Evolutionary conservation across 2,329 filamentous ascomycete species (phyloP), one percentile per base, ranked within the genome.

Genomic region (Trematosphaeria pertusa): DNA sequence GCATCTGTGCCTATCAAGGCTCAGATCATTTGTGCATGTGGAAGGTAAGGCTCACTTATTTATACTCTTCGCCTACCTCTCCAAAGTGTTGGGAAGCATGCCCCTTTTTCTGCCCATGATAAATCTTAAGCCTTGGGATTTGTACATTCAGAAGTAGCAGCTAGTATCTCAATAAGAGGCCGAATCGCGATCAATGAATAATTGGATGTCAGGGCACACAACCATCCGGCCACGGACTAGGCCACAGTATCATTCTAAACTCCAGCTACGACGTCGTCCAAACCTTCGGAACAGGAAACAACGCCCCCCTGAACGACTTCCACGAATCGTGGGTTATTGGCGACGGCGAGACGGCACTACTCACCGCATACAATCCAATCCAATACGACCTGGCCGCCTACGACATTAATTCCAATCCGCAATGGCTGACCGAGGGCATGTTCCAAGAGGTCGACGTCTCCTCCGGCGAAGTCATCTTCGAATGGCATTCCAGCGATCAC

Each of bases 401-500:
- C 48, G 68, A 71, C 20, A 15, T 73, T 11, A 56, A 70, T 37
- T 63, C 69, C 6, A 77, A 77, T 3, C 69, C 80, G 48, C 78
- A 77, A 1, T 81, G 77, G 76, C 61, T 81, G 26, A 76, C 80
- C 53, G 75, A 81, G 59, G 77, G 77, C 43, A 69, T 80, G 2
- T 81, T 81, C 49, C 78, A 81, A 28, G 24, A 28, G 24, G 24
- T 28, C 24, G 12, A 28, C 24, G 24, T 28, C 7, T 28, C 24
- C 55, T 83, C 79, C 2, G 81, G 81, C 2, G 71, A 77, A 31
- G 64, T 85, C 3, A 50, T 84, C 9, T 85, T 85, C 52, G 81
- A 85, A 54, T 85, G 82, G 83, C 75, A 74, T 21, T 80, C 78
- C 52, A 66, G 84, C 8, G 80, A 84, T 46, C 79, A 84, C 61